Base-by-base conservation (phyloP, 345 rosid genomes). In the Populus davidiana region DNA sequence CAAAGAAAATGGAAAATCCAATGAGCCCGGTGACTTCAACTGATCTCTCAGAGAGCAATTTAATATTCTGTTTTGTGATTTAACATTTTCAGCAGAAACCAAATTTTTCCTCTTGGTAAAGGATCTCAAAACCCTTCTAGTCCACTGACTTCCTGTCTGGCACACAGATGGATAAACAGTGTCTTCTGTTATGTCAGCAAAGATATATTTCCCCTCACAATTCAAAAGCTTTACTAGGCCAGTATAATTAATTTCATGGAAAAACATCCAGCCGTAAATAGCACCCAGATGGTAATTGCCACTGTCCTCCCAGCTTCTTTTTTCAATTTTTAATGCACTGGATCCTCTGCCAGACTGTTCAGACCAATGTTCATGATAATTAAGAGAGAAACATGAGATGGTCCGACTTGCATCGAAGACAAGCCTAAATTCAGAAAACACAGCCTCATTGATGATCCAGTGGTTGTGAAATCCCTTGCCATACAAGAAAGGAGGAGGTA, bases 401-500 rank as follows among this genome's bases (percentile, higher is more conserved):
- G 89, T 70, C 76, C 83, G 79, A 79, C 96, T 91, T 39, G 98
- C 97, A 80, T 96, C 97, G 72, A 92, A 88, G 73, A 91, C 92
- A 76, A 91, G 83, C 88, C 98, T 90, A 31, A 81, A 64, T 74
- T 86, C 87, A 83, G 92, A 86, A 39, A 85, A 88, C 50, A 88
- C 72, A 9, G 88, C 94, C 78, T 93, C 99, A 69, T 82, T 90
- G 73, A 96, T 75, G 78, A 92, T 76, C 98, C 96, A 93, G 65
- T 77, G 88, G 61, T 84, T 86, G 72, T 91, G 84, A 76, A 85
- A 85, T 69, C 94, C 94, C 76, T 89, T 90, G 67, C 91, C 91
- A 66, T 79, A 91, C 76, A 96, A 80, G 82, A 96, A 96, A 62
- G 98, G 96, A 49, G 99, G 99, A 78, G 92, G 85, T 8, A 90